phyloP scores from a whole-genome alignment of 2,329 filamentous ascomycete genomes.

The Exserohilum rostratum region DNA sequence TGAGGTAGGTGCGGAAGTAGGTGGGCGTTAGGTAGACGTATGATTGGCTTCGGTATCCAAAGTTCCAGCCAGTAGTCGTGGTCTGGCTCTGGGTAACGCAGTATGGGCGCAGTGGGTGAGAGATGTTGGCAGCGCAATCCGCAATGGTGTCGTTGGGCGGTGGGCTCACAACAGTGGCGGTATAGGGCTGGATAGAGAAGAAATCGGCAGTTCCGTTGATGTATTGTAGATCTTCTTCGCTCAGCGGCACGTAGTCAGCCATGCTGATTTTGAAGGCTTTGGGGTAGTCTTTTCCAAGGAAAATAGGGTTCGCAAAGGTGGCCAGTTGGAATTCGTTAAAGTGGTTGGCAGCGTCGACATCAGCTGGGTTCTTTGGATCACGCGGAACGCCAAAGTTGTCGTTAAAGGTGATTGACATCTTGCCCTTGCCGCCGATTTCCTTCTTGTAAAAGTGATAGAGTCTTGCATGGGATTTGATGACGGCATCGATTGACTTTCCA shows the following conservation, averaged over 20 bases:
- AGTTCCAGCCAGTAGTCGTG: conserved; percentile 62
- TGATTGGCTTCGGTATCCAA: conserved; percentile 62
- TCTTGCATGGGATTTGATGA: conserved; percentile 55
- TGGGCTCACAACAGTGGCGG: conserved; percentile 60
- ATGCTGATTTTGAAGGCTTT: conserved; percentile 50
- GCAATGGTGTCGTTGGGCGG: conserved; percentile 53
- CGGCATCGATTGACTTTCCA: conserved; percentile 46
- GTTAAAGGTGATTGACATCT: conserved; percentile 59
- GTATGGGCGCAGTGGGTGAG: conserved; percentile 56
- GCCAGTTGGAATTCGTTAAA: conserved; percentile 53
- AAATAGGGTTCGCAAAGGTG: conserved; percentile 61
- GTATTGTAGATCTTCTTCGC: conserved; percentile 52
- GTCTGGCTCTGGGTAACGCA: conserved; percentile 58
- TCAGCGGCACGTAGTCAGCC: conserved; percentile 54
- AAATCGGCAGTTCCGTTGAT: conserved; percentile 58
- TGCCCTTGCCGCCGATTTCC: conserved; percentile 58
- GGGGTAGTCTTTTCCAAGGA: conserved; percentile 59
- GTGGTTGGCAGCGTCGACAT: conserved; percentile 55
- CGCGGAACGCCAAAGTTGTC: conserved; percentile 47
- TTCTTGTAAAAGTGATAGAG: conserved; percentile 62
- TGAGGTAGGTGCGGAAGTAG: conserved; percentile 62
- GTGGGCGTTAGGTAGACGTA: conserved; percentile 66
- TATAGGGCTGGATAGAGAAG: conserved; percentile 65
- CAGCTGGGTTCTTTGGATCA: conserved; percentile 47
- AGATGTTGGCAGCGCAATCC: conserved; percentile 56